A percentile compares a stretch with the other conserved stretches of the same genome.
Evolutionary conservation across 148 eudicot genomes (phyloP).

Genomic region (Chenopodium berlandieri): DNA sequence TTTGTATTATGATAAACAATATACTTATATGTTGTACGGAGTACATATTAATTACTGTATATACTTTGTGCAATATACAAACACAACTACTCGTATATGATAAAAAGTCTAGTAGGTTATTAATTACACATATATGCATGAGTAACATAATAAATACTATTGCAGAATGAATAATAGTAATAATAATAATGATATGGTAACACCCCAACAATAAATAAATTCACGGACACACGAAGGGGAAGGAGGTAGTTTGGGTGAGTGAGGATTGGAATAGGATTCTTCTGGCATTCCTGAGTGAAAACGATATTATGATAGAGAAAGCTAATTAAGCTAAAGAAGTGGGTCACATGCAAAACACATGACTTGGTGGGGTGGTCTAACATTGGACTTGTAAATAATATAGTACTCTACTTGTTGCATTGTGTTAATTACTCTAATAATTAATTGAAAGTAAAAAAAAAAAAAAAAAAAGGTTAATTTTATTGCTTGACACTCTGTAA

Average conservation of each 20-base stretch:
- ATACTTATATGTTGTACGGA: no score
- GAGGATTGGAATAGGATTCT: conserved; percentile 7
- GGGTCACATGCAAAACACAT: conserved; percentile 27
- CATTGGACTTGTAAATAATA: neutral
- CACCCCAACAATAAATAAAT: conserved; percentile 22
- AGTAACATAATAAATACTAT: neutral
- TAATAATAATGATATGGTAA: neutral
- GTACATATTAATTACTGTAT: no score
- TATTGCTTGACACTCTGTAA: neutral
- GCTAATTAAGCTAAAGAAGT: neutral
- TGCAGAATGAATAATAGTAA: conserved; percentile 5
- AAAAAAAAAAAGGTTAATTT: no score
- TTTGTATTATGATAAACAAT: no score
- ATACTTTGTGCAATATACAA: no score
- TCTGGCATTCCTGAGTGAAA: neutral
- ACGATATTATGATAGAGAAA: neutral
- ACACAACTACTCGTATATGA: no score
- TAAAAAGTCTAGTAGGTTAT: no score
- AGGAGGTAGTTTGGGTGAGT: neutral
- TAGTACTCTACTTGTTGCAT: neutral
- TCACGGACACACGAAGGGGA: conserved; percentile 28
- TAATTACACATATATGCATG: no score
- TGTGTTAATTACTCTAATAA: neutral
- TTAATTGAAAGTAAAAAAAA: neutral
- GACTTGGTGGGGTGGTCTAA: conserved; percentile 14